Percentiles rank a stretch among this genome's conserved stretches.
Evolutionary conservation across 768 basidiomycete genomes (phyloP).

Genomic region (Amanita fuliginea): DNA sequence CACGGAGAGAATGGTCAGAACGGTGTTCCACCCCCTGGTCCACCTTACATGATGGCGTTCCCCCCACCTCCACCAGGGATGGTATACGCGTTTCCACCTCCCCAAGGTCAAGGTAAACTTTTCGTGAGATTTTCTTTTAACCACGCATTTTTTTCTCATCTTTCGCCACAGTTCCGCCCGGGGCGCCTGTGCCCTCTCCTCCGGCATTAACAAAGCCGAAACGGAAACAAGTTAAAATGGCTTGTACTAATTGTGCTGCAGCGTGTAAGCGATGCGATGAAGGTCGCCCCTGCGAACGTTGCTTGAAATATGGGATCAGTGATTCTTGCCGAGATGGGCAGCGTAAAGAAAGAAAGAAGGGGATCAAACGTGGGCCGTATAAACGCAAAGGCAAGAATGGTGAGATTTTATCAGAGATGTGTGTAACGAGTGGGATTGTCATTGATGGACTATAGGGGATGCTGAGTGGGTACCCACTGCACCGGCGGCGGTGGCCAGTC

Average conservation of each 20-base stretch:
- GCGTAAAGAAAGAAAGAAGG: constrained; percentile 88
- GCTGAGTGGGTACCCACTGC: constrained; percentile 19
- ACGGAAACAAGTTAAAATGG: constrained; percentile 84
- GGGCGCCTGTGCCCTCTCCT: constrained; percentile 15
- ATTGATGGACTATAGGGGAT: constrained; percentile 7
- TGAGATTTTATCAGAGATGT: constrained; percentile 10
- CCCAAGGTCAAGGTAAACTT: constrained; percentile 26
- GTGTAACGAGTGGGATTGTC: not conserved
- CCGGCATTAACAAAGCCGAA: constrained; percentile 39
- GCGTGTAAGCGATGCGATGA: constrained; percentile 90
- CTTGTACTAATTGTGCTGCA: constrained; percentile 82
- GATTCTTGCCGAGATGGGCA: constrained; percentile 79
- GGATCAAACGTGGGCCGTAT: constrained; percentile 82
- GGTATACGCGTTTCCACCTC: constrained; percentile 31
- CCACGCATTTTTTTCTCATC: not conserved
- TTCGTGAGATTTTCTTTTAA: constrained; percentile 7
- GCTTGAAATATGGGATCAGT: constrained; percentile 77
- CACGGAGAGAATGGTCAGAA: constrained; percentile 23
- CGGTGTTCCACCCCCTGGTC: constrained; percentile 17
- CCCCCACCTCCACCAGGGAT: constrained; percentile 29
- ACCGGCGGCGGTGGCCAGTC: constrained; percentile 13
- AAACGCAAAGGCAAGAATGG: constrained; percentile 43
- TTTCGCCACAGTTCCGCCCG: constrained; percentile 11
- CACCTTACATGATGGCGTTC: constrained; percentile 30
- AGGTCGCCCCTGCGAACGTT: constrained; percentile 80